Base-by-base conservation (phyloP, 164 flowering plant species). In the Magnolia kwangsiensis region DNA sequence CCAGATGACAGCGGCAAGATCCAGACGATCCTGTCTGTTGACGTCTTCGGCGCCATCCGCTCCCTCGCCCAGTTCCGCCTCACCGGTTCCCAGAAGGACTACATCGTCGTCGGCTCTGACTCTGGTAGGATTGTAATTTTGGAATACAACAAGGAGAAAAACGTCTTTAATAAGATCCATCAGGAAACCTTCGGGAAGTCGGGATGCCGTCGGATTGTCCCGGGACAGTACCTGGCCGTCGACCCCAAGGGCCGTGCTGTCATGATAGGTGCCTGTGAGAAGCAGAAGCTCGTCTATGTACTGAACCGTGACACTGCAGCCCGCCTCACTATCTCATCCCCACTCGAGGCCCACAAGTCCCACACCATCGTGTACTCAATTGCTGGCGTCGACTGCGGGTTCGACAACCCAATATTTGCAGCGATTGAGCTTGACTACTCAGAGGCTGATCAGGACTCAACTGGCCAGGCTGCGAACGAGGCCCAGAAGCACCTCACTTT, bases 171-270 rank as follows among this genome's bases (percentile, higher is more conserved):
- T 73, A 92, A 96, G 75, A 74, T 96, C 73, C 99, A 96, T 73
- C 98, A 96, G 79, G 99, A 96, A 51, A 94, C 98, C 6, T 96
- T 91, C 21, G 98, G 99, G 21, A 96, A 96, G 69, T 96, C 99
- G 0, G 99, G 98, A 2, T 92, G 94, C 80, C 88, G 99, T 2
- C 78, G 98, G 63, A 94, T 96, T 37, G 98, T 96, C 29, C 98
- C 98, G 3, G 99, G 99, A 2, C 98, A 94, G 86, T 92, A 88
- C 71, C 67, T 94, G 67, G 98, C 94, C 8, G 80, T 94, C 51
- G 99, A 96, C 73, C 99, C 99, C 1, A 96, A 96, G 71, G 99
- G 99, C 1, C 83, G 98, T 55, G 98, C 99, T 1, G 98, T 86
- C 0, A 96, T 96, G 99, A 86, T 96, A 64, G 99, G 89, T 1